Percentiles rank a stretch among this genome's conserved stretches.
Evolutionary conservation across 805 yeast species (phyloP).

Genomic region (Metschnikowia matae): DNA sequence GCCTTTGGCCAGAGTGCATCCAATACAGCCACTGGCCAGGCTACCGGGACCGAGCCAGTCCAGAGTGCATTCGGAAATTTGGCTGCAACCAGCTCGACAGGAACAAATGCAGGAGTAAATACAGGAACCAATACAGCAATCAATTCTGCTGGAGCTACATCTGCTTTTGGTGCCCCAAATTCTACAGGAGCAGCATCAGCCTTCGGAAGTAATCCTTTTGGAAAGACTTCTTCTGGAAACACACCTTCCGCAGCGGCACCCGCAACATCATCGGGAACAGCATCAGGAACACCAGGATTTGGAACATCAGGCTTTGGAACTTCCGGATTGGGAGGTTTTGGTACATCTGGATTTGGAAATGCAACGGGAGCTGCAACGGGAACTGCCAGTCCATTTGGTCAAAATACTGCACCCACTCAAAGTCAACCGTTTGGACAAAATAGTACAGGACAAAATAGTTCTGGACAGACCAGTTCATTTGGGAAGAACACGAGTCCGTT

Average conservation of each 20-base stretch:
- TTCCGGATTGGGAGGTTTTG: no score
- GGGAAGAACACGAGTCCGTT: not conserved
- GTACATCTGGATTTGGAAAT: not conserved
- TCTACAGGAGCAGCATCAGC: not conserved
- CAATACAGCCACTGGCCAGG: not conserved
- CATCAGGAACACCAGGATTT: not conserved
- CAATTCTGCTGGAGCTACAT: not conserved
- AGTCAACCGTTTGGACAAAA: constrained; percentile 7
- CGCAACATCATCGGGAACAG: not conserved
- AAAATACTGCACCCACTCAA: not conserved
- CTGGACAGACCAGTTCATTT: not conserved
- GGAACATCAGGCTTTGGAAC: not conserved
- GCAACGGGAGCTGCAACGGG: not conserved
- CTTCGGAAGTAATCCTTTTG: not conserved
- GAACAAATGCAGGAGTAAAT: no score
- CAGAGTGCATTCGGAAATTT: constrained; percentile 16
- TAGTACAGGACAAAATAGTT: not conserved
- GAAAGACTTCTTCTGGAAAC: not conserved
- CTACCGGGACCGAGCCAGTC: not conserved
- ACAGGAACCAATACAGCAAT: no score
- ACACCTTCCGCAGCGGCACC: not conserved
- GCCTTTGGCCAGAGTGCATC: not conserved
- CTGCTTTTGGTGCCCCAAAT: not conserved
- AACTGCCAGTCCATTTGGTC: not conserved
- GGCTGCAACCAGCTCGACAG: not conserved